Base-by-base conservation (phyloP, 2,329 filamentous ascomycete species). In the Cephalotrichum gorgonifer region DNA sequence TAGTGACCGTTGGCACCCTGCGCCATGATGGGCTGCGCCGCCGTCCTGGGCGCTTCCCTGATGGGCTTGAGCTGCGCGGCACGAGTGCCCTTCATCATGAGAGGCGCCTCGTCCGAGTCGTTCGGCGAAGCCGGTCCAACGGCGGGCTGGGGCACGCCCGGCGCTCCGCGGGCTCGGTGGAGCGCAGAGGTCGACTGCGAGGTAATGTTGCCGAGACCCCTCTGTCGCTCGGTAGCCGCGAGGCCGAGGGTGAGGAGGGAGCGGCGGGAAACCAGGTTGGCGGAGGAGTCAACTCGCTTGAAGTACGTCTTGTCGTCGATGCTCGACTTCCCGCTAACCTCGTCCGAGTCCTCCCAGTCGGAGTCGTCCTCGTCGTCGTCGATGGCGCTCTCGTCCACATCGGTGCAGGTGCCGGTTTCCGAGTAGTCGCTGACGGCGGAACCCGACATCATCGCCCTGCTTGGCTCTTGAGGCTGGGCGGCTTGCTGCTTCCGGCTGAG, bases 231-330 rank as follows among this genome's bases (percentile, higher is more conserved):
- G 55, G 80, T 84, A 61, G 95, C 83, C 12, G 73, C 85, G 62
- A 98, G 81, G 75, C 91, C 85, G 47, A 91, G 82, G 1, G 90
- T 96, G 55, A 98, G 84, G 38, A 97, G 78, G 2, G 91, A 97
- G 46, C 86, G 84, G 44, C 87, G 82, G 1, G 91, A 95, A 2
- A 86, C 84, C 25, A 97, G 74, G 60, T 95, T 88, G 7, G 83
- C 81, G 63, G 83, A 83, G 38, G 90, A 96, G 64, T 95, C 88
- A 44, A 97, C 89, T 8, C 93, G 85, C 64, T 90, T 83, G 75
- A 98, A 98, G 58, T 88, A 74, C 20, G 80, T 77, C 59, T 80
- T 83, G 52, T 93, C 85, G 53, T 93, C 86, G 47, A 89, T 76
- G 62, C 87, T 94, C 1, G 87, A 87, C 56, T 86, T 85, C 50